Percentiles rank a stretch among this genome's conserved stretches.
phyloP scores from a whole-genome alignment of 495 filamentous ascomycete genomes.

The Tirmania nivea region DNA sequence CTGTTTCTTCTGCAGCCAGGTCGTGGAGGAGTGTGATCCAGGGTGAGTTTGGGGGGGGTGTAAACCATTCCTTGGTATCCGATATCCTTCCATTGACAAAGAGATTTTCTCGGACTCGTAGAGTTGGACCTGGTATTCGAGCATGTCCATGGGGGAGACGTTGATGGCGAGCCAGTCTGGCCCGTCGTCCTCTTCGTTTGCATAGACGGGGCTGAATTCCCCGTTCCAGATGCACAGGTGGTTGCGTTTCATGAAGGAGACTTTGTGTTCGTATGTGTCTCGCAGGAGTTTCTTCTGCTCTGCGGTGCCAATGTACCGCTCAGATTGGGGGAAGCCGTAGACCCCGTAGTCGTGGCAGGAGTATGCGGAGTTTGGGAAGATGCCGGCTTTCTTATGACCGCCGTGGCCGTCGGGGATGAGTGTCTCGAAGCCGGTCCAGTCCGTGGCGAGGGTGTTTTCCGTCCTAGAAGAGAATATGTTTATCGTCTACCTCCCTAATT shows the following conservation, averaged over 20 bases:
- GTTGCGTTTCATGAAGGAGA: constrained; percentile 33
- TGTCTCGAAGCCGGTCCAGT: neutral
- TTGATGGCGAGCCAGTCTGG: constrained; percentile 28
- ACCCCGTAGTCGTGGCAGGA: constrained; percentile 33
- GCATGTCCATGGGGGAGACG: constrained; percentile 29
- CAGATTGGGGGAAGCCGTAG: constrained; percentile 32
- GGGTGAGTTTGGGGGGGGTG: constrained; percentile 24
- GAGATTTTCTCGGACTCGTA: constrained; percentile 34
- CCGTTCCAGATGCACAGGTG: constrained; percentile 41
- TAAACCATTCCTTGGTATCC: constrained; percentile 40
- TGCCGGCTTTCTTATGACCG: neutral
- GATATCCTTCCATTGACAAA: constrained; percentile 47
- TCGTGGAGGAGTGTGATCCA: constrained; percentile 30
- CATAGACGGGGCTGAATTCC: constrained; percentile 45
- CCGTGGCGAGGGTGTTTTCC: constrained; percentile 45
- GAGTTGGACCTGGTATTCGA: constrained; percentile 34
- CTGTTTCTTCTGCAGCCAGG: constrained; percentile 35
- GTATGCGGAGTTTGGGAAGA: constrained; percentile 32
- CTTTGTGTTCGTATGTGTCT: constrained; percentile 32
- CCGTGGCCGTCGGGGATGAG: neutral
- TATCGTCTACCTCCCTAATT: constrained; percentile 34
- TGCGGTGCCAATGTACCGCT: constrained; percentile 30
- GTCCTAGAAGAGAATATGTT: constrained; percentile 43
- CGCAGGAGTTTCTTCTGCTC: constrained; percentile 31
- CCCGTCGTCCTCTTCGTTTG: constrained; percentile 19